Evolutionary conservation across 768 basidiomycete species (phyloP).

Genomic region (Suillus variegatus): DNA sequence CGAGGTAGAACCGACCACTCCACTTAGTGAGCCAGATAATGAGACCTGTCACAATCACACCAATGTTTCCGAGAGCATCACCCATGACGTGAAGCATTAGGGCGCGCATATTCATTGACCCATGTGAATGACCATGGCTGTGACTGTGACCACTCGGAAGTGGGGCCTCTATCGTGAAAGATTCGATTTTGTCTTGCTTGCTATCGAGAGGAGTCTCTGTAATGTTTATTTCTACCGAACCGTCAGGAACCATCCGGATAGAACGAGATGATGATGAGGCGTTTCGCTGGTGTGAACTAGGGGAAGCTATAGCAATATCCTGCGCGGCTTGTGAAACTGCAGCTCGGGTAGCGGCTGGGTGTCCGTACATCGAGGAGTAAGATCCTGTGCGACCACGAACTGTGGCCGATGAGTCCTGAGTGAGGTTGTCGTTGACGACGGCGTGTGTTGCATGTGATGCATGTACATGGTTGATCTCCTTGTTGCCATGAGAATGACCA

Average conservation of each 20-base stretch:
- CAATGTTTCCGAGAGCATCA: slow-evolving; percentile 96
- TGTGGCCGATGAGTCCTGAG: slow-evolving; percentile 9
- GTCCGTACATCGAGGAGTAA: slow-evolving; percentile 69
- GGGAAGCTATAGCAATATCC: slow-evolving; percentile 53
- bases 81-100: slow-evolving; percentile 93
- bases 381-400: slow-evolving; percentile 41
- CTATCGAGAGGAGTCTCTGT: slow-evolving; percentile 12
- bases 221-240: not conserved
- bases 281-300: slow-evolving; percentile 10
- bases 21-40: slow-evolving; percentile 90
- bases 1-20: slow-evolving; percentile 87
- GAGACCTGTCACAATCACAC: slow-evolving; percentile 93
- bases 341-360: slow-evolving; percentile 71
- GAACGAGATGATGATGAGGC: slow-evolving; percentile 28
- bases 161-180: slow-evolving; percentile 4
- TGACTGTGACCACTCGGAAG: slow-evolving; percentile 20
- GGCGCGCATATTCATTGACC: slow-evolving; percentile 96
- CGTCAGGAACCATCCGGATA: not conserved
- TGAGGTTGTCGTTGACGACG: slow-evolving; percentile 34
- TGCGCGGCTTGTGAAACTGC: slow-evolving; percentile 82
- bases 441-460: slow-evolving; percentile 39
- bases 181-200: slow-evolving; percentile 47
- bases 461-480: slow-evolving; percentile 38
- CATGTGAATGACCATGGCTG: slow-evolving; percentile 43
- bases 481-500: slow-evolving; percentile 47